Evolutionary conservation across 73 alveolate species (phyloP).

Genomic region (Stentor roeselii): DNA sequence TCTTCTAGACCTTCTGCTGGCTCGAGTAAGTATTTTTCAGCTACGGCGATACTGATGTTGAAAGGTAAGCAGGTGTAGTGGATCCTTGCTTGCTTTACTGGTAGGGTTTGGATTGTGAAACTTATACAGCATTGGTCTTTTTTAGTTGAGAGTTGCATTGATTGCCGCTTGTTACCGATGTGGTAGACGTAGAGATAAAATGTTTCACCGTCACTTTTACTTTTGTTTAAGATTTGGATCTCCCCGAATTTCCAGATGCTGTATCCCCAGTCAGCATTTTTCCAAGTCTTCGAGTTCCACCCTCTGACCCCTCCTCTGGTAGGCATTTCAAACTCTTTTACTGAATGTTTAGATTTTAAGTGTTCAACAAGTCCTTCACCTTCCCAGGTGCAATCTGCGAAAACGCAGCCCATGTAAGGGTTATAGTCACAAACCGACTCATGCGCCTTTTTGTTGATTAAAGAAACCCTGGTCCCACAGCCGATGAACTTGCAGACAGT

Average conservation of each 20-base stretch:
- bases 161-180: not conserved
- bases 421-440: not conserved
- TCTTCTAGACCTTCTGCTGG: slow-evolving; percentile 23
- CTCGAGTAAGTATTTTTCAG: slow-evolving; percentile 21
- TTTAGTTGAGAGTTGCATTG: slow-evolving; percentile 2
- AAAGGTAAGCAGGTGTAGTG: not conserved
- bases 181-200: not conserved
- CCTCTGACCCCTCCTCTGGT: slow-evolving; percentile 19
- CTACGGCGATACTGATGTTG: not conserved
- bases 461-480: not conserved
- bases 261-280: slow-evolving; percentile 15
- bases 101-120: not conserved
- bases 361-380: slow-evolving; percentile 18
- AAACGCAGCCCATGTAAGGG: not conserved
- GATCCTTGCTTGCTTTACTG: not conserved
- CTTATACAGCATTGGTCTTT: not conserved
- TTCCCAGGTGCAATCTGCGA: slow-evolving; percentile 11
- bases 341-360: not conserved
- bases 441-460: not conserved
- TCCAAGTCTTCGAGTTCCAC: slow-evolving; percentile 26
- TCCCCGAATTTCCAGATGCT: slow-evolving; percentile 26
- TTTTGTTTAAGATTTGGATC: not conserved
- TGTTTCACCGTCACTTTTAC: not conserved
- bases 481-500: slow-evolving; percentile 2
- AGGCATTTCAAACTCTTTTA: slow-evolving; percentile 23